Base-by-base conservation (phyloP, 2,329 filamentous ascomycete species). In the Sclerotinia nivalis region DNA sequence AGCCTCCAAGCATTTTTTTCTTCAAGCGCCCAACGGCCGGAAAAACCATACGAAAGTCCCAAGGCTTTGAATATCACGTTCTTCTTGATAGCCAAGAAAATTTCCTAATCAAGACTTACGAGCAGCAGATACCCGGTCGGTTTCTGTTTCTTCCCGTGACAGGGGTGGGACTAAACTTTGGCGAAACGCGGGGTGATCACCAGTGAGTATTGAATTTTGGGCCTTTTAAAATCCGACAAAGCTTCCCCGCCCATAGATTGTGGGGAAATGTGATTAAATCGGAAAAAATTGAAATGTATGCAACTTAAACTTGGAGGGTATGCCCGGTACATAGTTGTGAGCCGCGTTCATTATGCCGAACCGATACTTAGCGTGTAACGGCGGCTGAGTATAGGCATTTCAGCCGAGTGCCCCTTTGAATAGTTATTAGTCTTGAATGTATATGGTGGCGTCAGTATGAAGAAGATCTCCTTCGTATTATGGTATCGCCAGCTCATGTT, bases 51-150 rank as follows among this genome's bases (percentile, higher is more conserved):
- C n/a, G 45, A 34, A 61, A 6, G 47, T 60, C 55, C 55, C 45
- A 49, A 61, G 34, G 40, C 31, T 52, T n/a, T 20, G 6, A 52
- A 43, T 61, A n/a, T 68, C 66, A 68, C 56, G 66, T 62, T 62
- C 45, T 52, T 47, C n/a, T 52, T 28, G 28, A 67, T 60, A 22
- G 1, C 43, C 65, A 54, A 60, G 40, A 4, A 4, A 4, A 22
- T 60, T 61, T 54, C 66, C 66, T 61, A 50, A 61, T 68, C 9
- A 40, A 50, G 56, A 59, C 55, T 61, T 52, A 68, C 66, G 66
- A 68, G 66, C 66, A 61, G 66, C 55, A 61, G 45, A 49, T 52
- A 52, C 66, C 55, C 56, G 22, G 66, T 40, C 31, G 20, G 37
- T 55, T 15, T 60, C 40, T 61, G 12, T 60, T 68, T 15, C 56